Evolutionary conservation across 2,329 filamentous ascomycete species (phyloP), one percentile per base, ranked within the genome.

Genomic region (Paecilomyces dactylethromorphus): DNA sequence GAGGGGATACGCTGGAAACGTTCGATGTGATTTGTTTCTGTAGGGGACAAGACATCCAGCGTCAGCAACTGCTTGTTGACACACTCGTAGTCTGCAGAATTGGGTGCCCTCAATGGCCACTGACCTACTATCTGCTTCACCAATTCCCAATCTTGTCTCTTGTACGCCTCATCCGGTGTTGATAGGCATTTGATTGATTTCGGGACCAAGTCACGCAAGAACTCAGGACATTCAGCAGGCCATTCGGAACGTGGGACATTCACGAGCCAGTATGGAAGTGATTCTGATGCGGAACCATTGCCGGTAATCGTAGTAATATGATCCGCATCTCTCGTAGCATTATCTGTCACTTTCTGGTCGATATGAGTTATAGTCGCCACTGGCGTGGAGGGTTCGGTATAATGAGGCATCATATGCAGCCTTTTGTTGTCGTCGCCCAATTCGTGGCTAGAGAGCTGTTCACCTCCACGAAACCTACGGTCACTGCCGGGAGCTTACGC

Each of bases 1-100:
- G 86, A 89, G 0, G 93, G 92, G 1, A 86, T 75, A 21, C 93
- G 85, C 67, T 89, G 87, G 73, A 97, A 95, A 12, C 79, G 78
- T 67, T 91, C 87, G 53, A 97, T 86, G 8, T 82, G 82, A 76
- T 95, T 92, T 53, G 78, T 77, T 15, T 67, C 82, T 84, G 59
- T 31, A n/a, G 8, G n/a, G 11, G 49, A n/a, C 39, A n/a, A 45
- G n/a, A 18, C 13, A 45, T 54, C 32, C n/a, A 31, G 39, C n/a
- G 22, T 24, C 26, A 52, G 21, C 18, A 8, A 24, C 29, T 10
- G 8, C 24, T 33, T 12, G 24, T 59, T 57, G 49, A 29, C 24
- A 4, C n/a, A 24, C 18, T 2, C 21, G n/a, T 49, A 18, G 29
- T 18, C 29, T 53, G 13, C 53, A 54, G 50, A 49, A 32, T 24